Evolutionary conservation across 2,329 filamentous ascomycete genomes (phyloP).

Genomic region (Pseudonectria buxi): DNA sequence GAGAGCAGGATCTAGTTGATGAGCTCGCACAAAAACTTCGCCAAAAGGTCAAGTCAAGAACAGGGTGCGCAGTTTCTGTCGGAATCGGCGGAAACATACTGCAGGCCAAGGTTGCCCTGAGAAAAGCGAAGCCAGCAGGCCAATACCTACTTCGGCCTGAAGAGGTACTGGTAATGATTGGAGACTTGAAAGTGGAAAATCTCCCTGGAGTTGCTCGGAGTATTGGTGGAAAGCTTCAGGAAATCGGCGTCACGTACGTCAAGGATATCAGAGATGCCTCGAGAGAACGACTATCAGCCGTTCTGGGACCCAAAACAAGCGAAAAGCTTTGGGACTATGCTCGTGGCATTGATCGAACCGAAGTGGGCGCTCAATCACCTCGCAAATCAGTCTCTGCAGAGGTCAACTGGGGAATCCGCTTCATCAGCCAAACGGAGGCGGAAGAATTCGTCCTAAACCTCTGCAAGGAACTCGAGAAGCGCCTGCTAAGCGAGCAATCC

Average conservation of each 20-base stretch:
- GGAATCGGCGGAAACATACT: conserved; percentile 89
- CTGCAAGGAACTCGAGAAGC: conserved; percentile 74
- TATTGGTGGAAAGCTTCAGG: conserved; percentile 79
- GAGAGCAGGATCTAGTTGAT: conserved; percentile 74
- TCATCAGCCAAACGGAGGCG: conserved; percentile 84
- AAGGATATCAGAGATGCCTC: conserved; percentile 73
- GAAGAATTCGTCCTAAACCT: conserved; percentile 86
- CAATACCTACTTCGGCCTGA: conserved; percentile 85
- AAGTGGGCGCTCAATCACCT: conserved; percentile 78
- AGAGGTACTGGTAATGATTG: conserved; percentile 69
- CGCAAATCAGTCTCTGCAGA: conserved; percentile 96
- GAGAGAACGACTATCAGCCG: conserved; percentile 65
- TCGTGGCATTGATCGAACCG: conserved; percentile 75
- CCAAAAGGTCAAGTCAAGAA: conserved; percentile 62
- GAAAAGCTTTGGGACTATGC: conserved; percentile 87
- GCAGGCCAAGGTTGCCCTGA: conserved; percentile 81
- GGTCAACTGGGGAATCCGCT: conserved; percentile 96
- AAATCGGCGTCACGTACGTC: conserved; percentile 74
- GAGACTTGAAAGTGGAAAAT: conserved; percentile 68
- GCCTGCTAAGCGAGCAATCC: conserved; percentile 75
- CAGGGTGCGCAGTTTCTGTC: conserved; percentile 82
- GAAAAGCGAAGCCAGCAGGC: conserved; percentile 89
- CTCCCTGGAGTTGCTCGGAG: conserved; percentile 91
- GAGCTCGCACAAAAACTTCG: conserved; percentile 60
- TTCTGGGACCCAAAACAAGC: conserved; percentile 85